Conservation (phyloP, 305 asterid genomes). For the Fraxinus floribunda region DNA sequence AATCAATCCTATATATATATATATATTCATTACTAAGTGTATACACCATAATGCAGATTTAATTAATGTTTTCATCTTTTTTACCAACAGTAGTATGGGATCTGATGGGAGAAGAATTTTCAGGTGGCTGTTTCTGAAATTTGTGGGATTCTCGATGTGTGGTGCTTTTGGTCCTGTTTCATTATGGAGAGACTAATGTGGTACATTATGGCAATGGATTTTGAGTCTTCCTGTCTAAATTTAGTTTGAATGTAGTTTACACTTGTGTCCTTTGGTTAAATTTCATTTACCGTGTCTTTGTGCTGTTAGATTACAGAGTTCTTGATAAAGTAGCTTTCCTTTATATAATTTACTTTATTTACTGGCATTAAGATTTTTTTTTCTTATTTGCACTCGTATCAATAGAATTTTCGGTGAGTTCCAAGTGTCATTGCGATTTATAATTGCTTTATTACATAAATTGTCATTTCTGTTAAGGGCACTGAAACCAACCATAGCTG, state of each 20-base stretch:
- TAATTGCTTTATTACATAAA: neutral
- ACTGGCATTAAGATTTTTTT: neutral
- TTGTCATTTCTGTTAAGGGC: neutral
- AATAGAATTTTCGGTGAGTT: neutral
- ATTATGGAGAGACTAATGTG: conserved; percentile 7
- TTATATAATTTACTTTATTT: neutral
- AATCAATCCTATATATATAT: conserved; percentile 18
- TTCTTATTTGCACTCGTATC: neutral
- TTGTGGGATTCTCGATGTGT: conserved; percentile 17
- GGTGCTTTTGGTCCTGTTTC: conserved; percentile 23
- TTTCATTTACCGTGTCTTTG: neutral
- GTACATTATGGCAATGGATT: conserved; percentile 5
- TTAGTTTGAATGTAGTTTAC: neutral
- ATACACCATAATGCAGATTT: neutral
- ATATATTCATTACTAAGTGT: neutral
- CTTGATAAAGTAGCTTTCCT: neutral
- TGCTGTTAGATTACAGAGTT: neutral
- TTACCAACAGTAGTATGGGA: conserved; percentile 25
- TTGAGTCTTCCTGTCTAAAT: neutral
- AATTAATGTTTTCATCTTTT: neutral
- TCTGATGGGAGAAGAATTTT: conserved; percentile 27
- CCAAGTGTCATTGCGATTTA: neutral
- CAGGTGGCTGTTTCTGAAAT: conserved; percentile 24
- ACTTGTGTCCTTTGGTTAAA: neutral
- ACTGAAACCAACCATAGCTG: neutral